Base-by-base conservation (phyloP, 1,139 yeast genomes). In the Lodderomyces margitis region DNA sequence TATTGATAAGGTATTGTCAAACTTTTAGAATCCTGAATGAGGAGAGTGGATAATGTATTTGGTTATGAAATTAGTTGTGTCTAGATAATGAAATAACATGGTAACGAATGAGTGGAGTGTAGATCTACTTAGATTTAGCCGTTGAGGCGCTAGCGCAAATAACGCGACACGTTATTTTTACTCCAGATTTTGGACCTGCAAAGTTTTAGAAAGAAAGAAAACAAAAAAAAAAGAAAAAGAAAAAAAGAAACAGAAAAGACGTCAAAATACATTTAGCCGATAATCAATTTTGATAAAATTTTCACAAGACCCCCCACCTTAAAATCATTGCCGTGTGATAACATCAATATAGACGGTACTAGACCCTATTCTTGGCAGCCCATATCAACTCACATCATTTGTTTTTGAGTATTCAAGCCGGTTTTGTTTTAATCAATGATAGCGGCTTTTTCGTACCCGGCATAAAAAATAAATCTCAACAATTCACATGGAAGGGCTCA, bases 1-100 rank as follows among this genome's bases (percentile, higher is more conserved):
- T 28, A 62, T 78, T 44, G 79, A 75, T 38, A 68, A 73, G 55
- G 73, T 75, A 32, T 64, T 78, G 50, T 61, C 71, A n/a, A 48
- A 57, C 24, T 66, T 66, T 46, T 64, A 61, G 16, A 47, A 11
- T 42, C 28, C 17, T 36, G 15, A 34, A 10, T 39, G 14, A 11
- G 15, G 19, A 14, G 17, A 3, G 36, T 34, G 23, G 6, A n/a
- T n/a, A n/a, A n/a, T n/a, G n/a, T n/a, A n/a, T n/a, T n/a, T n/a
- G n/a, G n/a, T n/a, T n/a, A n/a, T n/a, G n/a, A n/a, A n/a, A 25
- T 23, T 23, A n/a, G 4, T 23, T 8, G 4, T 23, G 11, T 23
- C 10, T 15, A 15, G 19, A 12, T 28, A 28, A 28, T 28, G 19
- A 15, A 14, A n/a, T n/a, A 14, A 28, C 9, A 19, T 28, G 11